These are phyloP conservation scores for Rhizopogon vinicolor DNA, from an alignment of 768 basidiomycete species.

Conservation along the genomic window DNA sequence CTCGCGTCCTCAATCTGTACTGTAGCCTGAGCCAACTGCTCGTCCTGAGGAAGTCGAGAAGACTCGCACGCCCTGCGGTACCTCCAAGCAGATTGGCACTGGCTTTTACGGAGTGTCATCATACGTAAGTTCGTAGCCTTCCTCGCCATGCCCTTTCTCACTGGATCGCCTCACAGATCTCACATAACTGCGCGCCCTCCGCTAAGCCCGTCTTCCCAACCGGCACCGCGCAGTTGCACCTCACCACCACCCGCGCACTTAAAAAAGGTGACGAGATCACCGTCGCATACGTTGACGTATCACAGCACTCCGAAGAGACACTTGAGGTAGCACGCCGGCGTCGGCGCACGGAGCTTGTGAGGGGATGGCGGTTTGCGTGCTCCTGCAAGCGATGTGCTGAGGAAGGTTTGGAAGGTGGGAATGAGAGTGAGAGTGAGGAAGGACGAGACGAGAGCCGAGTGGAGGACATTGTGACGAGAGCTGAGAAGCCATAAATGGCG, in stretches of 20 bases:
- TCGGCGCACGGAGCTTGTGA: constrained; percentile 67
- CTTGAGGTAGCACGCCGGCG: constrained; percentile 52
- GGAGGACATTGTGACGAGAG: constrained; percentile 30
- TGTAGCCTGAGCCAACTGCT: constrained; percentile 45
- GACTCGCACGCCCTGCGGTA: constrained; percentile 75
- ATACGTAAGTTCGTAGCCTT: constrained; percentile 40
- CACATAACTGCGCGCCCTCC: constrained; percentile 72
- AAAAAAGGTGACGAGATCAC: constrained; percentile 75
- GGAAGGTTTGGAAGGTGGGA: constrained; percentile 39
- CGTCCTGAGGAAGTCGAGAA: constrained; percentile 70
- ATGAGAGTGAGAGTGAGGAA: constrained; percentile 26
- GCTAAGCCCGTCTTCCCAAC: constrained; percentile 59
- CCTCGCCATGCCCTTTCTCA: neutral
- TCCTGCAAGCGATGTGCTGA: constrained; percentile 57
- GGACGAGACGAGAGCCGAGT: constrained; percentile 49
- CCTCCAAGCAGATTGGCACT: constrained; percentile 68
- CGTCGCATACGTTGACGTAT: constrained; percentile 71
- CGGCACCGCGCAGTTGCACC: constrained; percentile 65
- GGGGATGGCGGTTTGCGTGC: constrained; percentile 83
- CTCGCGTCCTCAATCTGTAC: constrained; percentile 1
- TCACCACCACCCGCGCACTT: constrained; percentile 62
- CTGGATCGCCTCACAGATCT: constrained; percentile 32
- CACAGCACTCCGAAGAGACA: constrained; percentile 49
- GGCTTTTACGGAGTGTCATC: constrained; percentile 76
- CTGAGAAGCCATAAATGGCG: constrained; percentile 19